Base-by-base conservation (phyloP, 1,284 basidiomycete genomes). In the Bjerkandera adusta region DNA sequence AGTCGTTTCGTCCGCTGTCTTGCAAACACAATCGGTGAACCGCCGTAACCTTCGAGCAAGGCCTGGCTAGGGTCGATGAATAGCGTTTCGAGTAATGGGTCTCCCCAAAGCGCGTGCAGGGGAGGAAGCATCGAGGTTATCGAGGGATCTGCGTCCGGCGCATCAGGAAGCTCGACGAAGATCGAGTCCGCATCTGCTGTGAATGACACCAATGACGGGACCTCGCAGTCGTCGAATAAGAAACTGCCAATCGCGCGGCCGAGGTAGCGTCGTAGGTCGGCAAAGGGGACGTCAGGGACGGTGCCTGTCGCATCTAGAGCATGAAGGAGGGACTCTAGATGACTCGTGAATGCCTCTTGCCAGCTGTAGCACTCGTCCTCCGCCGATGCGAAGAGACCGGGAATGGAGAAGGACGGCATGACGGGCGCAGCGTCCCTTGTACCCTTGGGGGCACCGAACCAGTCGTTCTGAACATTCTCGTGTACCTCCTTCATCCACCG, bases 211-310 rank as follows among this genome's bases (percentile, higher is more conserved):
- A 88, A 67, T 3, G 77, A 76, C 5, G 85, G 84, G 4, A 80
- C 80, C 47, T 85, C 81, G 45, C 79, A 83, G 50, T 88, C 86
- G 54, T 86, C 83, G 54, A 88, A 89, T 6, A 89, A 68, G 61
- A 78, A 88, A 44, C 72, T 82, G 18, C 78, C 82, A 51, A 89
- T 85, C 16, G 86, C 85, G 18, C 83, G 79, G 15, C 75, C 77
- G 21, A 86, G 73, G 53, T 64, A 68, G 3, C 58, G 56, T 22
- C 79, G 74, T 43, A 88, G 65, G 29, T 75, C 70, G 24, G 61
- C 58, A 53, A 67, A 75, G 32, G 68, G 71, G 0, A 75, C 55
- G 27, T 42, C 49, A n/a, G 49, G 41, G n/a, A 42, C 53, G 16
- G 64, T 44, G 11, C 44, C 54, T 15, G 54, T 46, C 15, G 41